Conservation (phyloP, 139 green algal genomes). For the Zygnema circumcarinatum region DNA sequence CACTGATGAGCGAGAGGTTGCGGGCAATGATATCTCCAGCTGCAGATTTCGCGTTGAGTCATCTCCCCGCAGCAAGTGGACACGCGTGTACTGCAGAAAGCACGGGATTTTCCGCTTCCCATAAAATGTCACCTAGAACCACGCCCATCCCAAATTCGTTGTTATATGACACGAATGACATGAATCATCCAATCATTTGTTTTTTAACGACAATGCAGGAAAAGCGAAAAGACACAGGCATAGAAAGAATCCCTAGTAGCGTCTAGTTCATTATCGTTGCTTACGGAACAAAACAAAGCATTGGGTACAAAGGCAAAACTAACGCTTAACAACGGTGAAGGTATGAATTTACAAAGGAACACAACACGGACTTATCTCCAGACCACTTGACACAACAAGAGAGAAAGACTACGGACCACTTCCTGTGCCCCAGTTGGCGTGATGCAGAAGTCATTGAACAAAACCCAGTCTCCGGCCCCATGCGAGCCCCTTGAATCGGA, state of each 20-base stretch:
- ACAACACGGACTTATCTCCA: too few species aligned
- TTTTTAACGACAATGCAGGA: too few species aligned
- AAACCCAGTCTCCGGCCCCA: constrained; percentile 67
- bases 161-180: too few species aligned
- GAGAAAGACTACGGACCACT: constrained; percentile 40
- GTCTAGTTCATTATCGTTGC: too few species aligned
- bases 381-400: too few species aligned
- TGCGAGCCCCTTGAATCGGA: not conserved
- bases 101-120: constrained; percentile 80
- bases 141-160: constrained; percentile 4
- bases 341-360: too few species aligned
- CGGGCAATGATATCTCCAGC: not conserved
- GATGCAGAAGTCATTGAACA: constrained; percentile 85
- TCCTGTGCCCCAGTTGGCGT: constrained; percentile 36
- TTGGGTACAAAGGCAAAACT: too few species aligned
- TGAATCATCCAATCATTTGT: too few species aligned
- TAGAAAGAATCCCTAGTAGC: too few species aligned
- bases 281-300: too few species aligned
- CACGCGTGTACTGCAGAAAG: constrained; percentile 80
- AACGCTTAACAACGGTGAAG: too few species aligned
- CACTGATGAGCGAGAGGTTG: not conserved
- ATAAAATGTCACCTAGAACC: constrained; percentile 64
- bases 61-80: not conserved
- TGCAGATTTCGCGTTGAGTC: not conserved
- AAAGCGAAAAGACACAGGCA: too few species aligned